Conservation (phyloP, 371 early-diverging fungal species). For the Actinomucor elegans region DNA sequence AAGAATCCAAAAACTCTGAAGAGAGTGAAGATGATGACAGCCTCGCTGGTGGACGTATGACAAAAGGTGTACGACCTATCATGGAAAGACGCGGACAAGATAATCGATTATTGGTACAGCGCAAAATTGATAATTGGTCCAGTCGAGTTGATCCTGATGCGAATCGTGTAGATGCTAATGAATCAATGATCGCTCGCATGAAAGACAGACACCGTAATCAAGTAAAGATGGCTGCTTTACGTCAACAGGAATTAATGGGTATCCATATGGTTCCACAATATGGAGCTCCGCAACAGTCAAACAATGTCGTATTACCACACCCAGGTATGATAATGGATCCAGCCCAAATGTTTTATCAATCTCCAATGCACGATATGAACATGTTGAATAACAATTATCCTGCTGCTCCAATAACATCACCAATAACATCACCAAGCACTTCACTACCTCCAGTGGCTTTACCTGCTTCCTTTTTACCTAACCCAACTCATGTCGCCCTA, state of each 20-base stretch:
- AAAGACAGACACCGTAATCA: conserved; percentile 45
- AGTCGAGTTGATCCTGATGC: conserved; percentile 36
- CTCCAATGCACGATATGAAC: conserved; percentile 1
- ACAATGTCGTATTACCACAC: conserved; percentile 24
- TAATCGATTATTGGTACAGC: conserved; percentile 34
- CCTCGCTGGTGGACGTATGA: conserved; percentile 14
- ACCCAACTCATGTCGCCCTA: conserved; percentile 3
- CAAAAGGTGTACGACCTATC: conserved; percentile 38
- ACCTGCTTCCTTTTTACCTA: conserved; percentile 5
- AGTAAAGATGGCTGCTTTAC: conserved; percentile 37
- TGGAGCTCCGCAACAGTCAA: conserved; percentile 1
- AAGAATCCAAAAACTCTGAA: conserved; percentile 15
- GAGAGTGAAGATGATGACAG: conserved; percentile 16
- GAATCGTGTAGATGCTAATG: conserved; percentile 28
- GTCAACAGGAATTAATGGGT: conserved; percentile 17
- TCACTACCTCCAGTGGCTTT: not conserved
- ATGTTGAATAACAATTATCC: no score
- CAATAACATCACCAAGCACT: not conserved
- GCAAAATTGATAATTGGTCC: conserved; percentile 42
- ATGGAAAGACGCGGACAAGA: conserved; percentile 43
- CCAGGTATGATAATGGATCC: conserved; percentile 23
- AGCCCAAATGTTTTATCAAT: conserved; percentile 15
- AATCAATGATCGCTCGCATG: conserved; percentile 43
- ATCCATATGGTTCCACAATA: not conserved
- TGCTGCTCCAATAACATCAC: not conserved